Conservation (phyloP, 495 filamentous ascomycete species). For the Parathielavia appendiculata region DNA sequence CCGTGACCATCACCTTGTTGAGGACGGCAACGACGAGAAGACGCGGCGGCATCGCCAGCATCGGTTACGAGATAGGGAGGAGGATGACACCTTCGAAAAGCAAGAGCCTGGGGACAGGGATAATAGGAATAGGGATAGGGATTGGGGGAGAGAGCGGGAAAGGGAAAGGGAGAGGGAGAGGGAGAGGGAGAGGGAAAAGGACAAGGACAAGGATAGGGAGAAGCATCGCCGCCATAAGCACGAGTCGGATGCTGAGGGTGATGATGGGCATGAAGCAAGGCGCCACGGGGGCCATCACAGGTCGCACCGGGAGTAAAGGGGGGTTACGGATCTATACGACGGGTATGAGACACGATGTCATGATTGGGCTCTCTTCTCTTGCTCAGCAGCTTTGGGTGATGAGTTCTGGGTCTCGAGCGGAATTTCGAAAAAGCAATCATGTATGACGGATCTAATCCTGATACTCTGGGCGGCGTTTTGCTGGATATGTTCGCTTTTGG, state of each 20-base stretch:
- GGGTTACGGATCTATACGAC: neutral
- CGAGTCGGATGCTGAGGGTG: conserved; percentile 16
- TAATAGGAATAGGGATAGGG: neutral
- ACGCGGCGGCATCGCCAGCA: conserved; percentile 20
- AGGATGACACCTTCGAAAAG: neutral
- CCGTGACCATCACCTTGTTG: conserved; percentile 16
- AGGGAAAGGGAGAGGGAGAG: conserved; percentile 1
- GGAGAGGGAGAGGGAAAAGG: conserved; percentile 15
- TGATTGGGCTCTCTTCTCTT: neutral
- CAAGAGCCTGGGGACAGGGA: conserved; percentile 7
- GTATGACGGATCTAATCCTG: neutral
- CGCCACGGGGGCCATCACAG: conserved; percentile 5
- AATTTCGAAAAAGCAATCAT: neutral
- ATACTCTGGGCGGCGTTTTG: no score
- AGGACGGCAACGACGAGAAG: conserved; percentile 15
- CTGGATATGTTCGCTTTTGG: no score
- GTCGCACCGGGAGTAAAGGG: neutral
- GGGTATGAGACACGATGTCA: conserved; percentile 2
- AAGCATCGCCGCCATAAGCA: conserved; percentile 21
- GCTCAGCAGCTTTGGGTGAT: neutral
- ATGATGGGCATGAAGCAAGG: conserved; percentile 12
- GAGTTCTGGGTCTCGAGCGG: neutral
- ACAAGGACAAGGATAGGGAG: conserved; percentile 4
- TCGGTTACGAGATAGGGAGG: conserved; percentile 20
- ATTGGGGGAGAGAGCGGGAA: neutral